Conservation (phyloP, 139 green algal genomes). For the Coelastrella sp. region DNA sequence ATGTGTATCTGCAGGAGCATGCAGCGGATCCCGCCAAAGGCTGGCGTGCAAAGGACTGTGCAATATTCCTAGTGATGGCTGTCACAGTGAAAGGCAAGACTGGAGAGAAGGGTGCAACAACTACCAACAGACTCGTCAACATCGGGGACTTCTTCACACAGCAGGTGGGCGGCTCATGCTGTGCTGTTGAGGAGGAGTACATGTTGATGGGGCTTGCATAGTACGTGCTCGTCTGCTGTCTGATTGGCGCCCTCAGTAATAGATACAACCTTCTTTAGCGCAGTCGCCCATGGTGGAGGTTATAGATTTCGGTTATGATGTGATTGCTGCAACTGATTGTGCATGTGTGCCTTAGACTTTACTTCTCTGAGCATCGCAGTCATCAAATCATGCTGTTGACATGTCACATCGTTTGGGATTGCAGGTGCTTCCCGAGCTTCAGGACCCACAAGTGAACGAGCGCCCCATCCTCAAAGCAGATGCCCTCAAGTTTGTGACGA, state of each 20-base stretch:
- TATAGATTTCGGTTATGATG: too few relatives aligned
- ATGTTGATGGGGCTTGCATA: too few relatives aligned
- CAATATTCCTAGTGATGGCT: conserved; percentile 95
- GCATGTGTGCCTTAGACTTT: too few relatives aligned
- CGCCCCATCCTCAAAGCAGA: conserved; percentile 94
- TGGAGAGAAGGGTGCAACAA: conserved; percentile 87
- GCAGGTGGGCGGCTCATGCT: conserved; percentile 64
- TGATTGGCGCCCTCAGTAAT: too few relatives aligned
- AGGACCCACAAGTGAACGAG: conserved; percentile 68
- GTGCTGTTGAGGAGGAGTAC: background rate
- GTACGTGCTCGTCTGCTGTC: too few relatives aligned
- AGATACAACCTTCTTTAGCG: too few relatives aligned
- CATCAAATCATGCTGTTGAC: too few relatives aligned
- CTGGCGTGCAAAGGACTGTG: conserved; percentile 96
- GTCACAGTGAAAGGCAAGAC: conserved; percentile 91
- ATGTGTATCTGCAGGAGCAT: conserved; percentile 68
- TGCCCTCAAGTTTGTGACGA: conserved; percentile 96
- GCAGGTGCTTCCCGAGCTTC: conserved; percentile 89
- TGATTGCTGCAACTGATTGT: too few relatives aligned
- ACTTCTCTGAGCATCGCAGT: too few relatives aligned
- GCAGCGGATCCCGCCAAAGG: conserved; percentile 64
- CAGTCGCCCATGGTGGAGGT: too few relatives aligned
- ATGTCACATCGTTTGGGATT: background rate
- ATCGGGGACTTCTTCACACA: conserved; percentile 89
- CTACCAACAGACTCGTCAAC: conserved; percentile 92